Conservation (phyloP, 2,329 filamentous ascomycete genomes). For the Penicillium psychrosexuale region DNA sequence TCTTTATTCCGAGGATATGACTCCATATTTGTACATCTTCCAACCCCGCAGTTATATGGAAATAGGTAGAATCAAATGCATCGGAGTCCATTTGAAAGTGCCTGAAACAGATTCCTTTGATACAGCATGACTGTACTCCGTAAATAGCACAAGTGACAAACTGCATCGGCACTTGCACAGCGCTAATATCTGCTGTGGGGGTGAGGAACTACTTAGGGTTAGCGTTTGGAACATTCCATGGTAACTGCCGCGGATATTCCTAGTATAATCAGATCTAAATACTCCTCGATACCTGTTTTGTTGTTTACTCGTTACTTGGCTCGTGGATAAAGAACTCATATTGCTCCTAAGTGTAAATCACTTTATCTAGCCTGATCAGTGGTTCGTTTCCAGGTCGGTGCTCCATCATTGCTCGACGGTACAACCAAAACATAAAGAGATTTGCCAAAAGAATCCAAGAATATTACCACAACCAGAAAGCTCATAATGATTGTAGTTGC, state of each 20-base stretch:
- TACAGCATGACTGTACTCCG: background rate
- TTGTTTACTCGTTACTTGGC: background rate
- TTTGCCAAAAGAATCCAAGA: background rate
- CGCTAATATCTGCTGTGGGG: background rate
- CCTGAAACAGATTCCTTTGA: background rate
- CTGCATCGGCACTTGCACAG: background rate
- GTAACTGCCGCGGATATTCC: background rate
- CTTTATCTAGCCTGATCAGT: slow-evolving; percentile 1
- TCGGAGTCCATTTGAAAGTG: background rate
- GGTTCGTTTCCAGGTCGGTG: background rate
- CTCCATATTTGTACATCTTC: background rate
- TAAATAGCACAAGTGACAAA: background rate
- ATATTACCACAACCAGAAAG: background rate
- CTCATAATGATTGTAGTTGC: slow-evolving; percentile 6
- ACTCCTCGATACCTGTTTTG: background rate
- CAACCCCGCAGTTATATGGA: too few relatives aligned
- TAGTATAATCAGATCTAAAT: background rate
- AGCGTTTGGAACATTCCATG: background rate
- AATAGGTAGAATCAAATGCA: background rate
- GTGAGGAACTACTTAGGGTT: background rate
- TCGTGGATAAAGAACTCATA: background rate
- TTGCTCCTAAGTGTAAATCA: background rate
- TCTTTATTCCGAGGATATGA: background rate
- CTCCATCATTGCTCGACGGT: background rate
- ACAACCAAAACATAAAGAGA: background rate